Base-by-base conservation (phyloP, 352 stramenopile genomes). In the Pythium scleroteichum region DNA sequence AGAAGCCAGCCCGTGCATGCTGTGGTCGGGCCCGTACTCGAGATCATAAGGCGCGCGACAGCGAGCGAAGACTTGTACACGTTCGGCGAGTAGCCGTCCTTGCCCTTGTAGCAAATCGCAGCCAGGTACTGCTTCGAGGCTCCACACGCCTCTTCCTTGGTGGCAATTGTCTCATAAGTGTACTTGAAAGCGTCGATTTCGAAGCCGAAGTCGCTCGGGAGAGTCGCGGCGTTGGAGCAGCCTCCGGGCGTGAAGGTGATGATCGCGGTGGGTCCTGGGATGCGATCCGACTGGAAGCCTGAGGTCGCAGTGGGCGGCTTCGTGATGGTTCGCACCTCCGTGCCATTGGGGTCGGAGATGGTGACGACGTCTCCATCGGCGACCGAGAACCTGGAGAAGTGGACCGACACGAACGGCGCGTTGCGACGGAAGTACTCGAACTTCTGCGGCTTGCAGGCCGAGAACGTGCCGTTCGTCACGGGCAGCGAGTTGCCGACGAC, bases 1-100 rank as follows among this genome's bases (percentile, higher is more conserved):
- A 76, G 24, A 12, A 79, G 53, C 68, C 68, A 79, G 58, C 68
- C 71, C 53, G 71, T 79, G 62, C 71, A 79, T 16, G 59, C 51
- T 23, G 54, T 60, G 2, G 53, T 62, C 22, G 66, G 54, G 17
- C 60, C 59, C 4, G 45, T 27, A 12, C 59, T 69, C 24, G 52
- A 29, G 45, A 65, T 66, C 51, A 66, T 63, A 2, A 80, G 56
- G 12, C 72, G 72, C 44, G 69, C 68, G 7, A 80, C 66, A 8
- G 72, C 57, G 17, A 75, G 59, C 40, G 62, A 65, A 39, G 44
- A 51, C 32, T 64, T 63, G 41, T 68, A 71, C 24, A 69, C 64
- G 5, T 61, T 20, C 16, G 58, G 20, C 5, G 53, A n/a, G 32
- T 46, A 53, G 10, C 54, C 59, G 3, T 42, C 54, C 40, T 64